Conservation (phyloP, 192 early-diverging fungal species). For the Coemansia sp. region DNA sequence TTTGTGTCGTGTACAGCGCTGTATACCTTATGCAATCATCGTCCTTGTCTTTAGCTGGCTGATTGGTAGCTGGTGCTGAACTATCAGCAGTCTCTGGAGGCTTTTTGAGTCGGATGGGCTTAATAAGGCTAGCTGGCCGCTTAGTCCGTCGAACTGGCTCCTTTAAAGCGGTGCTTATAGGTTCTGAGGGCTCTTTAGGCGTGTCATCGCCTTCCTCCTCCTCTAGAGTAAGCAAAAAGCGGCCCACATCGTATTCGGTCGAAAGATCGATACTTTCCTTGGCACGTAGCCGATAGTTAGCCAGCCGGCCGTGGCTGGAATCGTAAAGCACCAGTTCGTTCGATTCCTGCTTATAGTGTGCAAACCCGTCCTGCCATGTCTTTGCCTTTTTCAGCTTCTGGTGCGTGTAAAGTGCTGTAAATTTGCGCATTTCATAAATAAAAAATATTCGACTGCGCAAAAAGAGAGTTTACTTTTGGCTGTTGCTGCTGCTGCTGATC, state of each 20-base stretch:
- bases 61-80: no score
- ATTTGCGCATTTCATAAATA: constrained; percentile 23
- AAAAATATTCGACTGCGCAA: not conserved
- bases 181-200: not conserved
- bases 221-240: constrained; percentile 43
- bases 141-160: constrained; percentile 12
- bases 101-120: constrained; percentile 27
- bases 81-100: not conserved
- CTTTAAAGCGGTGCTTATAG: not conserved
- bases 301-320: constrained; percentile 21
- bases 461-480: not conserved
- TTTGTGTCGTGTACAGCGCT: constrained; percentile 47
- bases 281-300: constrained; percentile 35
- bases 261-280: constrained; percentile 26
- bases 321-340: constrained; percentile 35
- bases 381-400: constrained; percentile 53
- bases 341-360: constrained; percentile 26
- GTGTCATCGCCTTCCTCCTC: constrained; percentile 16
- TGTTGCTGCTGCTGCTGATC: no score
- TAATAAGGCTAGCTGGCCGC: constrained; percentile 39
- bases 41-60: no score
- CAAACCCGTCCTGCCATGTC: constrained; percentile 53
- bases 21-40: constrained; percentile 16
- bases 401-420: constrained; percentile 47
- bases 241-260: constrained; percentile 40